A percentile compares a stretch with the other conserved stretches of the same genome.
Evolutionary conservation across 257 asterid species (phyloP).

Genomic region (Lycium barbarum): DNA sequence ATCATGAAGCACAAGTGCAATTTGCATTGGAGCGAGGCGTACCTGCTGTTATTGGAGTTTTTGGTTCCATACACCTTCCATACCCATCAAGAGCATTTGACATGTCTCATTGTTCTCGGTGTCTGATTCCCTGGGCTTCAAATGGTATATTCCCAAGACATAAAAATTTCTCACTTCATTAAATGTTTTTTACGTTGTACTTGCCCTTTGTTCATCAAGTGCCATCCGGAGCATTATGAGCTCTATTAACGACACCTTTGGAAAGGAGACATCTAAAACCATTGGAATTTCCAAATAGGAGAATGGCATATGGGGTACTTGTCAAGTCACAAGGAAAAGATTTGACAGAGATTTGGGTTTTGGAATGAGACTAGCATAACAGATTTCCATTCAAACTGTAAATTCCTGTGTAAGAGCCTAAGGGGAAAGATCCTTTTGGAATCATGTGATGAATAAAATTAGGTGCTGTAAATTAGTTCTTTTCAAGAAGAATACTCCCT

Average conservation of each 20-base stretch:
- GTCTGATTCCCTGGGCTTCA: constrained; percentile 86
- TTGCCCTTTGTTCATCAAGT: neutral
- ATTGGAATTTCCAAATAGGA: neutral
- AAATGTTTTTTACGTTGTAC: neutral
- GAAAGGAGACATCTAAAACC: neutral
- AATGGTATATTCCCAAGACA: constrained; percentile 53
- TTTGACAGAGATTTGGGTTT: neutral
- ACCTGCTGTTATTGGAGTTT: constrained; percentile 87
- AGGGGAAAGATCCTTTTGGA: neutral
- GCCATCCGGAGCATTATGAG: neutral
- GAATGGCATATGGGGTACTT: neutral
- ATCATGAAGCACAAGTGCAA: constrained; percentile 96
- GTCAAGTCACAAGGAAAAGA: neutral
- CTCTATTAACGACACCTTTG: neutral
- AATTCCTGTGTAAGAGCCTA: neutral
- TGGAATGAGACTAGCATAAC: neutral
- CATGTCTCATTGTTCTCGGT: constrained; percentile 94
- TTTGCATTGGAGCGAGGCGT: constrained; percentile 96
- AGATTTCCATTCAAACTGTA: neutral
- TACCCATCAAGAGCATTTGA: constrained; percentile 90
- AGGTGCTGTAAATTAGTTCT: neutral
- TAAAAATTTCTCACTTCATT: neutral
- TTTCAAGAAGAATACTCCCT: neutral
- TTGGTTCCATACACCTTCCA: constrained; percentile 83
- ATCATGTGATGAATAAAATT: constrained; percentile 1